Conservation (phyloP, 2,329 filamentous ascomycete species). For the Cercospora brassicicola region DNA sequence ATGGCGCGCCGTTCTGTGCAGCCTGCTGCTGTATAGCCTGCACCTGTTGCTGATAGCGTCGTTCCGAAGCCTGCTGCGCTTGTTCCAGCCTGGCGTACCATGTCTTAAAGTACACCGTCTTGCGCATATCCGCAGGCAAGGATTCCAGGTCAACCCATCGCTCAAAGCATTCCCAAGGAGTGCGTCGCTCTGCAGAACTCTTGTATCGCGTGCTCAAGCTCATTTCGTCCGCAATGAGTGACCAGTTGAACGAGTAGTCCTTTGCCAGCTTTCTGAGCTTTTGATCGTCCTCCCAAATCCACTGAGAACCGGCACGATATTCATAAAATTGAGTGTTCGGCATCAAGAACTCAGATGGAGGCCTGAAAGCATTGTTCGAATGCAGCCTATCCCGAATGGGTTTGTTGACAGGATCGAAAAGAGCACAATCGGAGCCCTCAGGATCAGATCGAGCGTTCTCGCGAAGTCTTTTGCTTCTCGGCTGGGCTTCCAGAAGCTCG, state of each 20-base stretch:
- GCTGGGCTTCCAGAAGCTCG: slow-evolving; percentile 41
- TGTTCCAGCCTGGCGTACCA: slow-evolving; percentile 64
- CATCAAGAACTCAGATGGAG: slow-evolving; percentile 89
- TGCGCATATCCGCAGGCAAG: slow-evolving; percentile 86
- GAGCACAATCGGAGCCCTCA: slow-evolving; percentile 72
- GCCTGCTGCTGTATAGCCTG: slow-evolving; percentile 54
- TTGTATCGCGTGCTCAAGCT: slow-evolving; percentile 71
- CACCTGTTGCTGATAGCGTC: slow-evolving; percentile 58
- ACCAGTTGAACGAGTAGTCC: slow-evolving; percentile 98
- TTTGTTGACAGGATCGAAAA: slow-evolving; percentile 89
- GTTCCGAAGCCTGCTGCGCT: slow-evolving; percentile 60
- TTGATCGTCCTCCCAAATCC: slow-evolving; percentile 87
- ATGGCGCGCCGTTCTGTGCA: slow-evolving; percentile 40
- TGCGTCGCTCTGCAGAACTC: slow-evolving; percentile 85
- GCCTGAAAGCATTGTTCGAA: slow-evolving; percentile 87
- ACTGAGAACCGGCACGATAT: slow-evolving; percentile 80
- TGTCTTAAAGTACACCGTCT: slow-evolving; percentile 89
- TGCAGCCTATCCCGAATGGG: slow-evolving; percentile 85
- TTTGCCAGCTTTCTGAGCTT: slow-evolving; percentile 81
- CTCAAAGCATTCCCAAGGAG: slow-evolving; percentile 98
- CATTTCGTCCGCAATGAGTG: slow-evolving; percentile 81
- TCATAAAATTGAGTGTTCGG: slow-evolving; percentile 89
- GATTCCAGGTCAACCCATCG: slow-evolving; percentile 92
- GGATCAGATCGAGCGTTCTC: slow-evolving; percentile 59
- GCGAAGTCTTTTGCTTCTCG: slow-evolving; percentile 41